These are phyloP conservation scores for Tolypocladium amazonense DNA, from an alignment of 2,329 filamentous ascomycete species.

Conservation along the genomic window DNA sequence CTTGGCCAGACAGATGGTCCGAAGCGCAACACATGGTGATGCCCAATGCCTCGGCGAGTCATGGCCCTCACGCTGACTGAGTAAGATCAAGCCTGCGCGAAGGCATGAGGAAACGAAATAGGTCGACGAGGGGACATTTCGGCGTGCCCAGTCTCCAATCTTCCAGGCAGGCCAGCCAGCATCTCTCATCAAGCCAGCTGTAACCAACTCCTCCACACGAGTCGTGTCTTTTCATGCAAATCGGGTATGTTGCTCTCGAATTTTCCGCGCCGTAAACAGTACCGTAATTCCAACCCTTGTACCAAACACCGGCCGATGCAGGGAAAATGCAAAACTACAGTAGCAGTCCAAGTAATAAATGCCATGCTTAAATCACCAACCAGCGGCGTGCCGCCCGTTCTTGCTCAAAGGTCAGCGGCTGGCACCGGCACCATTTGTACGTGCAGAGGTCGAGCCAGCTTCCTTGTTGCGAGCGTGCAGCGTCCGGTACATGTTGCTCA, in stretches of 20 bases:
- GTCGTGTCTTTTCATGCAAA: constrained; percentile 11
- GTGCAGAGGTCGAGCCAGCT: constrained; percentile 15
- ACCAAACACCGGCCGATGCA: constrained; percentile 16
- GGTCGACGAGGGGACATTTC: not conserved
- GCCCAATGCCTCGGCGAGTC: not conserved
- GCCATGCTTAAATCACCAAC: constrained; percentile 2
- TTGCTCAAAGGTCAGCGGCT: constrained; percentile 2
- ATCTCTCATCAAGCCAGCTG: constrained; percentile 4
- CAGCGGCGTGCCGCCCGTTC: not conserved
- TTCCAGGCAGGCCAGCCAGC: not conserved
- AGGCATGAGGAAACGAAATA: not conserved
- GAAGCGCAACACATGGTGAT: not conserved
- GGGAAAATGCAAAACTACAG: constrained; percentile 10
- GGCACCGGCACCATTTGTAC: constrained; percentile 20
- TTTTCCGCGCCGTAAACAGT: constrained; percentile 9
- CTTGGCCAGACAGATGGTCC: not conserved
- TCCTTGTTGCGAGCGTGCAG: constrained; percentile 23
- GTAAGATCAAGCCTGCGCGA: not conserved
- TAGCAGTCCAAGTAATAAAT: constrained; percentile 2
- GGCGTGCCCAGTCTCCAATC: not conserved
- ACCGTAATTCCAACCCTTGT: constrained; percentile 9
- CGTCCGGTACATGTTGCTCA: constrained; percentile 34
- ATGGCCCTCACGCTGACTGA: not conserved
- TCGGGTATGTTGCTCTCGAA: constrained; percentile 15
- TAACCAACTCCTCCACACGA: constrained; percentile 8